Evolutionary conservation across 2,329 filamentous ascomycete species (phyloP).

Genomic region (Monosporascus sp.): DNA sequence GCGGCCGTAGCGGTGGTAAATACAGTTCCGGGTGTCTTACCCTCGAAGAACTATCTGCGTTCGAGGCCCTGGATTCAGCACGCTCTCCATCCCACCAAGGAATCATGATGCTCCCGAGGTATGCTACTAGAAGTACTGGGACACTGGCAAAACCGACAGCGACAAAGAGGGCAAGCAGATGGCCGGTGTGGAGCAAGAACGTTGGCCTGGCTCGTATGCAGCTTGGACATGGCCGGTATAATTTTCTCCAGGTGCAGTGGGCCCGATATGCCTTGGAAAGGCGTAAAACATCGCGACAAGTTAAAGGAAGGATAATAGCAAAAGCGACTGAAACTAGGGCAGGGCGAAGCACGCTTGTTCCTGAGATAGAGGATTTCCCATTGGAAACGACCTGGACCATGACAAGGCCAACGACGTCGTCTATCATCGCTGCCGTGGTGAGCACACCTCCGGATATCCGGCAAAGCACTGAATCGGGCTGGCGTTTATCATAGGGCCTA

Average conservation of each 20-base stretch:
- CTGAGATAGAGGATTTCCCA: conserved; percentile 15
- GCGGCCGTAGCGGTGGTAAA: not conserved
- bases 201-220: conserved; percentile 29
- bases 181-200: conserved; percentile 40
- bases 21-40: not conserved
- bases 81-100: conserved; percentile 52
- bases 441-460: conserved; percentile 53
- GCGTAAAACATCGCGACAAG: conserved; percentile 38
- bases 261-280: conserved; percentile 36
- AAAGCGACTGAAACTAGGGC: conserved; percentile 47
- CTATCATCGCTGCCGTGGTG: conserved; percentile 71
- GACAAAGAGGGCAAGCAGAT: conserved; percentile 45
- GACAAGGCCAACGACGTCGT: conserved; percentile 72
- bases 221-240: conserved; percentile 13
- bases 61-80: not conserved
- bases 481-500: conserved; percentile 45
- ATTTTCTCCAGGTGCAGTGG: conserved; percentile 15
- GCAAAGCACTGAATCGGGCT: conserved; percentile 49
- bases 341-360: conserved; percentile 37
- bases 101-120: conserved; percentile 53
- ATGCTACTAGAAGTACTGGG: conserved; percentile 58
- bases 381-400: conserved; percentile 73
- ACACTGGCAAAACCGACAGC: conserved; percentile 56
- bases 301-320: conserved; percentile 39
- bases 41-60: not conserved